These are phyloP conservation scores for Umbelopsis ramanniana DNA, from an alignment of 192 early-diverging fungal genomes.

Conservation along the genomic window DNA sequence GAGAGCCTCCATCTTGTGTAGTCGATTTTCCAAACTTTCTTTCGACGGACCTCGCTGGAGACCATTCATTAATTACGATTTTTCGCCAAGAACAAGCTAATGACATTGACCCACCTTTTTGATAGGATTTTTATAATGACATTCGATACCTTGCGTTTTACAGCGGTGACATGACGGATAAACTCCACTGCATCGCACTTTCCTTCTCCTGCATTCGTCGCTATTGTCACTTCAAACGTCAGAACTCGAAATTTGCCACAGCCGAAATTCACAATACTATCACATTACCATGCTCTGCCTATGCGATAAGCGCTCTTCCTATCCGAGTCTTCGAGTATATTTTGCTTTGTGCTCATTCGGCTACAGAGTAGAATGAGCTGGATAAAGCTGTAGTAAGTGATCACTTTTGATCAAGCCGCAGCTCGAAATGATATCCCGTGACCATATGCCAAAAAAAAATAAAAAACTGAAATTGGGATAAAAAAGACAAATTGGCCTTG, in stretches of 20 bases:
- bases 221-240: neutral
- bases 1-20: slow-evolving; percentile 72
- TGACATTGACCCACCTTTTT: slow-evolving; percentile 41
- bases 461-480: no score
- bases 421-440: no score
- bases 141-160: slow-evolving; percentile 44
- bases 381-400: no score
- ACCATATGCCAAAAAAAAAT: no score
- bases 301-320: neutral
- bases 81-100: no score
- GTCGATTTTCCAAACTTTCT: slow-evolving; percentile 75
- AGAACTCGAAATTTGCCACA: neutral
- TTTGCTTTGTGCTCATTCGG: neutral
- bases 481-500: neutral
- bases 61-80: no score
- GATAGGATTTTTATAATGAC: slow-evolving; percentile 64
- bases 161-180: slow-evolving; percentile 2
- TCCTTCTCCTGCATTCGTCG: slow-evolving; percentile 5
- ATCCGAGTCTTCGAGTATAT: neutral
- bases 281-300: slow-evolving; percentile 3
- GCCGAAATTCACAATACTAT: neutral
- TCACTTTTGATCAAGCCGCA: no score
- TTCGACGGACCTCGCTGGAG: slow-evolving; percentile 80
- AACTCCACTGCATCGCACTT: slow-evolving; percentile 3
- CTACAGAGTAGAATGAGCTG: neutral